phyloP scores from a whole-genome alignment of 176 grass and related monocot genomes.

The Hsuehochloa calcarea region DNA sequence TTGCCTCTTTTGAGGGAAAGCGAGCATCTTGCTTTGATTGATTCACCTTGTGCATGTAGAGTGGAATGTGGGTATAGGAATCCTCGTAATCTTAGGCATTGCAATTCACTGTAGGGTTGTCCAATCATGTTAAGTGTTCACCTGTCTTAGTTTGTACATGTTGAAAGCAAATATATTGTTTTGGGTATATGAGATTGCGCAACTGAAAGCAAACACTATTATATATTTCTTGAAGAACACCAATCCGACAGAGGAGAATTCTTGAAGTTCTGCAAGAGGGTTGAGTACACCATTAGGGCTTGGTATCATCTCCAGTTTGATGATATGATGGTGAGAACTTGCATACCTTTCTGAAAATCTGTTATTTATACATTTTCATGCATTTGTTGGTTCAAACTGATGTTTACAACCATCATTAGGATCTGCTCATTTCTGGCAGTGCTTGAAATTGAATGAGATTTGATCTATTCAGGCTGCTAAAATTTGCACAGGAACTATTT shows the following conservation, averaged over 20 bases:
- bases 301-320: constrained; percentile 99
- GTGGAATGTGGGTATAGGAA: background rate
- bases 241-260: constrained; percentile 72
- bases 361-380: background rate
- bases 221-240: constrained; percentile 56
- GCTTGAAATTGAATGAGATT: constrained; percentile 17
- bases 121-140: constrained; percentile 11
- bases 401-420: background rate
- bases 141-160: background rate
- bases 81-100: constrained; percentile 1
- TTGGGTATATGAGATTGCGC: background rate
- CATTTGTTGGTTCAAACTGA: background rate
- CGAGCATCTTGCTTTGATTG: constrained; percentile 17
- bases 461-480: constrained; percentile 24
- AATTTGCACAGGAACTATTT: constrained; percentile 68
- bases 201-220: constrained; percentile 17
- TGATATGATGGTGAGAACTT: constrained; percentile 82
- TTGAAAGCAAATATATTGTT: constrained; percentile 26
- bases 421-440: constrained; percentile 7
- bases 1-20: constrained; percentile 1
- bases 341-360: background rate
- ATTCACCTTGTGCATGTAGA: constrained; percentile 16
- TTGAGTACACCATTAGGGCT: constrained; percentile 87
- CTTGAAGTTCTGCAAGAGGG: constrained; percentile 85
- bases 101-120: background rate